Base-by-base conservation (phyloP, 169 alveolate genomes). In the Neospora caninum region DNA sequence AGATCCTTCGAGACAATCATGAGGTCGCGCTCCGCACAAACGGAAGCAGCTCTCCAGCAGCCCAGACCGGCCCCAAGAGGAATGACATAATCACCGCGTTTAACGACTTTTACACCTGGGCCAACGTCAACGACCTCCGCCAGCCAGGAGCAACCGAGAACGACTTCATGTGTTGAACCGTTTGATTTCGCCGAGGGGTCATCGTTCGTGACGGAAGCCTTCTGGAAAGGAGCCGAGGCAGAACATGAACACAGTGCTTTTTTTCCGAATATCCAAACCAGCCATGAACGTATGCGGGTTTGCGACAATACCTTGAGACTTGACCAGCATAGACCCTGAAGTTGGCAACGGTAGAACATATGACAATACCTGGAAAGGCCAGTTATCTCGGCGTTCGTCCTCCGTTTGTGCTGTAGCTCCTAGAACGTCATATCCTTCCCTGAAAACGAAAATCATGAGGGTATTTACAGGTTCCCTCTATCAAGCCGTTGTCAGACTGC, bases 1-100 rank as follows among this genome's bases (percentile, higher is more conserved):
- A 58, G 41, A 9, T 88, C 92, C 27, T 38, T 38, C 20, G 92
- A 83, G 22, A 88, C 38, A 10, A 0, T 41, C 84, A 88, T 45
- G 22, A 53, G 58, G 83, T 58, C 64, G 29, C 92, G 43, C 39
- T 88, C 92, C 41, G 16, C 27, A 80, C 92, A 88, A 13, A 64
- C 38, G 25, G 92, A 18, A 31, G 92, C 92, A 20, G 73, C 92
- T 29, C 82, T 13, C 92, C 92, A 88, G 53, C 80, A 43, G 58
- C 92, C 92, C n/a, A 13, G 36, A 83, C 29, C 49, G 58, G 54
- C 83, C 39, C 41, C 39, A 34, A 88, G 92, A 25, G 92, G 92
- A 43, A 88, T 4, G 41, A 88, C 92, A 7, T 22, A 38, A 27
- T 88, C 92, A 6, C 92, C 92, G 36, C 20, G 34, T 7, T 27